A percentile compares a stretch with the other conserved stretches of the same genome.
These are phyloP conservation scores for Penicillium silybi DNA, from an alignment of 495 filamentous ascomycete species.

Conservation along the genomic window DNA sequence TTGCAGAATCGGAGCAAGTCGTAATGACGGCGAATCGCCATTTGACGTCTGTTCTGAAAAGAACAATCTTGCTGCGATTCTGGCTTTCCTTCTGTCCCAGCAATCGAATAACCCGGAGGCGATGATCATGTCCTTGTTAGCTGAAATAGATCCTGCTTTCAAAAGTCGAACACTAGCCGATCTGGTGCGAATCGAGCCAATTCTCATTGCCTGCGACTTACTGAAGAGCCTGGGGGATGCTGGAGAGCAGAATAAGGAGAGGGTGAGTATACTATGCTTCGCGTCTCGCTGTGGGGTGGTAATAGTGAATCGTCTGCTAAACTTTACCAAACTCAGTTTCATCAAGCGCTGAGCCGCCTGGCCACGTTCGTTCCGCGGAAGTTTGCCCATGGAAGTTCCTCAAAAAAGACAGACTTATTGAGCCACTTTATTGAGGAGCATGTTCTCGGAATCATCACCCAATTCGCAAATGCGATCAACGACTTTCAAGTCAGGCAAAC, in stretches of 20 bases:
- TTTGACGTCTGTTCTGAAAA: constrained; percentile 58
- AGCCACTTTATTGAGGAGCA: constrained; percentile 78
- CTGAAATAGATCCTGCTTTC: constrained; percentile 64
- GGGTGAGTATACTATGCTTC: constrained; percentile 30
- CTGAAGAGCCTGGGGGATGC: constrained; percentile 74
- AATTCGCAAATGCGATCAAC: constrained; percentile 77
- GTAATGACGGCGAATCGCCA: constrained; percentile 54
- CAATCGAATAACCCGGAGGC: constrained; percentile 60
- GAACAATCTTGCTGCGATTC: constrained; percentile 71
- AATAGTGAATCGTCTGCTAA: not conserved
- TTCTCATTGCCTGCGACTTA: constrained; percentile 73
- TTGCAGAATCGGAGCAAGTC: constrained; percentile 70
- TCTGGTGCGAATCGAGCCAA: constrained; percentile 70
- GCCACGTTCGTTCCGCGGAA: constrained; percentile 60
- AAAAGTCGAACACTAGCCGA: constrained; percentile 59
- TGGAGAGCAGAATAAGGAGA: constrained; percentile 55
- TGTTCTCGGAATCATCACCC: constrained; percentile 81
- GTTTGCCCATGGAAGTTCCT: constrained; percentile 40
- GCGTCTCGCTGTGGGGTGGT: not conserved
- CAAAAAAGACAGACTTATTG: constrained; percentile 55
- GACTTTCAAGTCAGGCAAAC: constrained; percentile 56
- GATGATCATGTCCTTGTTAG: constrained; percentile 63
- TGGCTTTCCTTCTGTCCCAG: constrained; percentile 75
- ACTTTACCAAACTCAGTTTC: constrained; percentile 42
- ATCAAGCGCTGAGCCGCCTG: constrained; percentile 63